phyloP scores from a whole-genome alignment of 2,329 filamentous ascomycete genomes.

The Huntiella savannae region DNA sequence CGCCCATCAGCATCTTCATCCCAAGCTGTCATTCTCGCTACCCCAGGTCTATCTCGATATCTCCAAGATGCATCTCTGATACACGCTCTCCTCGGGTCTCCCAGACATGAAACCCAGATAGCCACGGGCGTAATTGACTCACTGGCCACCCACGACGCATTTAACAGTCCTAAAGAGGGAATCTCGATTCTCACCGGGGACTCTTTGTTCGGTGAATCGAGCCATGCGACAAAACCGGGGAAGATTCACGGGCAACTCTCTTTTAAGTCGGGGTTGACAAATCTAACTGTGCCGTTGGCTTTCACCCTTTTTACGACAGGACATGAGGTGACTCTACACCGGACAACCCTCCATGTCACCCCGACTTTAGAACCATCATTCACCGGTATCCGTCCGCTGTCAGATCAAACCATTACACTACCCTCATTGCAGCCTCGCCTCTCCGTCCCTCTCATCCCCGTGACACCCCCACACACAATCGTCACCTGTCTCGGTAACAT shows the following conservation, averaged over 20 bases:
- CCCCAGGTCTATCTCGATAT: constrained; percentile 28
- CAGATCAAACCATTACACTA: constrained; percentile 20
- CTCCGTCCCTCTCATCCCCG: constrained; percentile 34
- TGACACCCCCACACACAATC: constrained; percentile 45
- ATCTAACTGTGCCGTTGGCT: constrained; percentile 44
- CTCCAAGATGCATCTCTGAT: constrained; percentile 27
- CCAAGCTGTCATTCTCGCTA: constrained; percentile 26
- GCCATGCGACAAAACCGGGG: not conserved
- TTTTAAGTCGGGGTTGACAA: constrained; percentile 12
- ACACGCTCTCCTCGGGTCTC: constrained; percentile 12
- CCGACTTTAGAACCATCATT: constrained; percentile 12
- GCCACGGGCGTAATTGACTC: constrained; percentile 38
- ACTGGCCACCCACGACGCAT: constrained; percentile 21
- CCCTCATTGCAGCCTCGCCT: constrained; percentile 7
- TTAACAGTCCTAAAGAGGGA: constrained; percentile 2
- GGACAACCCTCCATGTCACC: constrained; percentile 4
- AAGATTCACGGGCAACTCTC: not conserved
- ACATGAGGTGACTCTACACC: constrained; percentile 36
- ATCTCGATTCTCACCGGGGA: constrained; percentile 10
- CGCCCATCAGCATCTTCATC: not conserved
- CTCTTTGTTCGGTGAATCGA: no score
- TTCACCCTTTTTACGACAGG: constrained; percentile 65
- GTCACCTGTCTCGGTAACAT: constrained; percentile 60
- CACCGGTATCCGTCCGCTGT: constrained; percentile 13
- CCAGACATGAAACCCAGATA: constrained; percentile 19